Percentiles rank a stretch among this genome's conserved stretches.
phyloP scores from a whole-genome alignment of 1,284 basidiomycete species.

The Trichosporon asahii region DNA sequence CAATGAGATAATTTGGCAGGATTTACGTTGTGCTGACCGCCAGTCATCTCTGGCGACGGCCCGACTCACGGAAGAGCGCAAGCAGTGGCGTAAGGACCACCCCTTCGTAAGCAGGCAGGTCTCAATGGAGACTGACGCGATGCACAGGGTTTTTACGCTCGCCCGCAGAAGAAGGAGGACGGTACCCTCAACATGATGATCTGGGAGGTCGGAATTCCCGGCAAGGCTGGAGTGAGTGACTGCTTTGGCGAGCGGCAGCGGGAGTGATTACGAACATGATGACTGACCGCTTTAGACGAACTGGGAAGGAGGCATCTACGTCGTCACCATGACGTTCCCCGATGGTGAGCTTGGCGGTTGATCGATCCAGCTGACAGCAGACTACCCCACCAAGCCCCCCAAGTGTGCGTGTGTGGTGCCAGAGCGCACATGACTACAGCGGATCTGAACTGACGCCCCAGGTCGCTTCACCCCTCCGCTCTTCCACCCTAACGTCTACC shows the following conservation, averaged over 20 bases:
- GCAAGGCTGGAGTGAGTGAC: conserved; percentile 68
- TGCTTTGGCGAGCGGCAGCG: too few species aligned
- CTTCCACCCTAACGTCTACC: conserved; percentile 98
- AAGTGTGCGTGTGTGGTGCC: conserved; percentile 40
- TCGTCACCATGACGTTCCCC: conserved; percentile 88
- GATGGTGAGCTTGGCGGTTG: conserved; percentile 87
- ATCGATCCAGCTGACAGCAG: conserved; percentile 40
- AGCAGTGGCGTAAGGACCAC: conserved; percentile 99
- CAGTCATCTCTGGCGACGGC: conserved; percentile 43
- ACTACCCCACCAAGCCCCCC: conserved; percentile 51
- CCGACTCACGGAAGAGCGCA: conserved; percentile 77
- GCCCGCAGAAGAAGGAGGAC: conserved; percentile 81
- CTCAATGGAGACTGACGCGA: background rate
- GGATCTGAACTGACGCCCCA: conserved; percentile 45
- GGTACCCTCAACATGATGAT: conserved; percentile 94
- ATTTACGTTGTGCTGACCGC: background rate
- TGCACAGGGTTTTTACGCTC: conserved; percentile 88
- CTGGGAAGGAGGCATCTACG: conserved; percentile 95
- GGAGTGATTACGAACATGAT: background rate
- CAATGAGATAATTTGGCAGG: background rate
- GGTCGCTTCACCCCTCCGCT: conserved; percentile 95
- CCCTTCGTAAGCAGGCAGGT: conserved; percentile 73
- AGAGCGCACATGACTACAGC: background rate
- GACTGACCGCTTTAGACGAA: conserved; percentile 64
- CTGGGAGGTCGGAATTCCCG: conserved; percentile 97